A percentile compares a stretch with the other conserved stretches of the same genome.
Conservation (phyloP, 495 filamentous ascomycete genomes). For the Hypoxylon subgilvum region DNA sequence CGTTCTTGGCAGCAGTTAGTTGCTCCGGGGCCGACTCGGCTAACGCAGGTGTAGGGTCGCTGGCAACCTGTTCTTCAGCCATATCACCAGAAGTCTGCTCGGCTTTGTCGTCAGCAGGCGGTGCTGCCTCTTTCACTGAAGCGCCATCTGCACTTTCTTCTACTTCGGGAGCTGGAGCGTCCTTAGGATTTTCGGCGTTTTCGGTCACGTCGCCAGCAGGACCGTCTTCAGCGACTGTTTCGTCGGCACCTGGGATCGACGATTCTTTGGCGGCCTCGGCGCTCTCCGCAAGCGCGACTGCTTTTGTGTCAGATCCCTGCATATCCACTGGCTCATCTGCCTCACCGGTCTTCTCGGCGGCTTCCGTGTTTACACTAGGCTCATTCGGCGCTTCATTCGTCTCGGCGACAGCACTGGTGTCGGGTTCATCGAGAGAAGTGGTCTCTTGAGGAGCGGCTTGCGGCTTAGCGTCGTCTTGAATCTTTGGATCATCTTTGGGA, state of each 20-base stretch:
- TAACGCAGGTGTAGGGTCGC: background rate
- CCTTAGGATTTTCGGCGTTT: background rate
- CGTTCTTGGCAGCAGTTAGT: background rate
- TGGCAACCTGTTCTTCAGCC: background rate
- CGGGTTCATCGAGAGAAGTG: background rate
- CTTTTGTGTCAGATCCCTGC: slow-evolving; percentile 6
- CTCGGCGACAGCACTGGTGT: background rate
- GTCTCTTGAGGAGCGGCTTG: background rate
- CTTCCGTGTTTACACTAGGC: background rate
- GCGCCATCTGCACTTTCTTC: background rate
- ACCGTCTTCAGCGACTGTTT: background rate
- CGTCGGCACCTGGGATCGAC: background rate
- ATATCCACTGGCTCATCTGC: background rate
- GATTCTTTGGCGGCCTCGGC: slow-evolving; percentile 8
- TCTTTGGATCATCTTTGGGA: background rate
- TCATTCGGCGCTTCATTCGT: background rate
- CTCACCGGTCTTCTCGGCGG: background rate
- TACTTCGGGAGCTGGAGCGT: background rate
- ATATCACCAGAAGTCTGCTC: background rate
- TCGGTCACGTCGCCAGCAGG: background rate
- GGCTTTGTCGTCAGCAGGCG: background rate
- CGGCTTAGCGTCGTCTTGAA: background rate
- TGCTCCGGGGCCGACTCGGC: background rate
- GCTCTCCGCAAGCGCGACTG: slow-evolving; percentile 1
- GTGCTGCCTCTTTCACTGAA: background rate